phyloP scores from a whole-genome alignment of 2,329 filamentous ascomycete species.

The Pseudocercospora crystallina region DNA sequence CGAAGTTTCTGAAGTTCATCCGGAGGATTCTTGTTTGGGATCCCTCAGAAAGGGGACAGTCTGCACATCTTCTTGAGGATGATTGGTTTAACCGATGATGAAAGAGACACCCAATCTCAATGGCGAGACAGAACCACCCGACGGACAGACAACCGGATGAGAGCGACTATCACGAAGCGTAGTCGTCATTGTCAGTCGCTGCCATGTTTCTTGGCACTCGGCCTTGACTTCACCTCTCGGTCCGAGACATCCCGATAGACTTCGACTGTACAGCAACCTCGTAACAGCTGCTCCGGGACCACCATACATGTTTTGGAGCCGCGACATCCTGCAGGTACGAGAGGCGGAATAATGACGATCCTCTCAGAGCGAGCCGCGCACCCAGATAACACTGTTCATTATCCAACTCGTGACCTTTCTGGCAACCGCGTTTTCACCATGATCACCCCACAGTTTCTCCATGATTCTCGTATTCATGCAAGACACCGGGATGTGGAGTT shows the following conservation, averaged over 20 bases:
- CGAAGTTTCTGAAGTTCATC: slow-evolving; percentile 29
- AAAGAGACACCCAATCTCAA: too few relatives aligned
- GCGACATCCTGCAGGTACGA: too few relatives aligned
- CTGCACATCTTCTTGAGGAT: slow-evolving; percentile 23
- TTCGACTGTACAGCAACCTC: too few relatives aligned
- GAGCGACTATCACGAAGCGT: too few relatives aligned
- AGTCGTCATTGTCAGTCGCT: too few relatives aligned
- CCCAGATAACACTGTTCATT: background rate
- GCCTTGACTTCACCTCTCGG: background rate
- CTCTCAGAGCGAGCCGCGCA: background rate
- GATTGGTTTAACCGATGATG: slow-evolving; percentile 17
- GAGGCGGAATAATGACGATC: slow-evolving; percentile 8
- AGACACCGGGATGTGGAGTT: slow-evolving; percentile 4
- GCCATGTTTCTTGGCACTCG: too few relatives aligned
- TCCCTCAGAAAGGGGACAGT: slow-evolving; percentile 20
- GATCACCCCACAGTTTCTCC: background rate
- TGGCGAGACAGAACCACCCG: too few relatives aligned
- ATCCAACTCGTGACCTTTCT: background rate
- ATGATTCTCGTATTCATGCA: slow-evolving; percentile 4
- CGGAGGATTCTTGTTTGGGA: slow-evolving; percentile 31
- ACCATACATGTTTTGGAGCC: background rate
- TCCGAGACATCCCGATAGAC: background rate
- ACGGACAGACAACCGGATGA: too few relatives aligned
- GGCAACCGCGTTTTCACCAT: background rate
- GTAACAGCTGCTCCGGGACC: background rate